These are phyloP conservation scores for Houttuynia cordata DNA, from an alignment of 164 flowering plant genomes.

Conservation along the genomic window DNA sequence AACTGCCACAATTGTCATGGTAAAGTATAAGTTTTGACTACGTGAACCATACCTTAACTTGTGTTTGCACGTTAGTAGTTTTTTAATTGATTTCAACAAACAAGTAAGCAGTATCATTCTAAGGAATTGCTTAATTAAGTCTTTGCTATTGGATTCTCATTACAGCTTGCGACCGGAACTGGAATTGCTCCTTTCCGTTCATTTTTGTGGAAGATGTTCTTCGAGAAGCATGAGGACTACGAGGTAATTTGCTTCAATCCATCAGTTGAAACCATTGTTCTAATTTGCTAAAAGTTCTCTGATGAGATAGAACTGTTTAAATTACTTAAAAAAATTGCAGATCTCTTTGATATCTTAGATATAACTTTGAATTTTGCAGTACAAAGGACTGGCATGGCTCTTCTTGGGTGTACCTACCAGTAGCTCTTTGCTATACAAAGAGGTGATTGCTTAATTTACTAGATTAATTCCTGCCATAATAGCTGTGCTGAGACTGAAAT, in stretches of 20 bases:
- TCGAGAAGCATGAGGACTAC: slow-evolving; percentile 91
- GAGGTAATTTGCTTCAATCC: slow-evolving; percentile 32
- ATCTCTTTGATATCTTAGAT: too few relatives aligned
- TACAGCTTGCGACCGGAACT: slow-evolving; percentile 96
- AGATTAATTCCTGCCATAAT: not conserved
- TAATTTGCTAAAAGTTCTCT: too few relatives aligned
- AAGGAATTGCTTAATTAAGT: not conserved
- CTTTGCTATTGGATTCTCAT: slow-evolving; percentile 1
- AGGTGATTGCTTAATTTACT: slow-evolving; percentile 29
- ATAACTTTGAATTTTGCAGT: slow-evolving; percentile 28
- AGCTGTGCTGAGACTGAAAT: not conserved
- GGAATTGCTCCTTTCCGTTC: slow-evolving; percentile 94
- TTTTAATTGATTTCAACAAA: too few relatives aligned
- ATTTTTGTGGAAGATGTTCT: slow-evolving; percentile 99
- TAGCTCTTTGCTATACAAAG: slow-evolving; percentile 91
- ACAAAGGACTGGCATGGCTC: slow-evolving; percentile 97
- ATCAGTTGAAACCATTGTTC: too few relatives aligned
- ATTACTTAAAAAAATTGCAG: too few relatives aligned
- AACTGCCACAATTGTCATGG: slow-evolving; percentile 85
- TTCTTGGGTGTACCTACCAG: slow-evolving; percentile 99
- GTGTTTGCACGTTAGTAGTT: too few relatives aligned
- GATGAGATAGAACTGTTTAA: not conserved
- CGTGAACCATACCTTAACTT: too few relatives aligned
- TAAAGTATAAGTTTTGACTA: slow-evolving; percentile 10
- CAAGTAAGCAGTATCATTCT: too few relatives aligned